Base-by-base conservation (phyloP, 768 basidiomycete species). In the Lepiota venenata region DNA sequence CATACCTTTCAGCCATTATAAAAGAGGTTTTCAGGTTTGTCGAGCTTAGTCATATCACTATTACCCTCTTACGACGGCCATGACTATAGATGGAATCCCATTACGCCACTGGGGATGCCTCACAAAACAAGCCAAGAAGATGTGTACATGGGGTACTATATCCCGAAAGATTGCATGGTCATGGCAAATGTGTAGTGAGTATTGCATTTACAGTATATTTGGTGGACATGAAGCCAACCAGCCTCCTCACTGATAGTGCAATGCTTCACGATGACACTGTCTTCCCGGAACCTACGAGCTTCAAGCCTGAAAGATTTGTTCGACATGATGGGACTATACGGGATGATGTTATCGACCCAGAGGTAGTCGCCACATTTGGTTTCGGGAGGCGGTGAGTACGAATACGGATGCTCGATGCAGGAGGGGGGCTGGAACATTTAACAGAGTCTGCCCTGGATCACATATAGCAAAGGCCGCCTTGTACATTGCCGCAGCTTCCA, bases 281-380 rank as follows among this genome's bases (percentile, higher is more conserved):
- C 32, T 76, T 71, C 55, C 70, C 71, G 2, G 70, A 77, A 35
- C 73, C 76, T 10, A 63, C 63, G 35, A 54, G 35, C 1, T 77
- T 77, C 59, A 69, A 69, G 15, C 75, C 75, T 4, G 75, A 76
- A 16, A 69, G 74, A 11, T 76, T 71, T 49, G 54, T 71, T 6
- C 47, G 59, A 22, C 14, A 44, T 10, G 57, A 71, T 50, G 36
- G 45, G 61, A 3, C 60, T 67, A 50, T 50, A 54, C 4, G 35
- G 27, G 18, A 44, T 7, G 58, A 57, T 12, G 58, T 68, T 22
- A 60, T 57, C 25, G 64, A 66, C 42, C 64, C 68, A 2, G 66
- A 56, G 0, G 5, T 58, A 0, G 56, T 62, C 16, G 60, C 58
- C 2, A 61, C 61, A 8, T 73, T 66, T 59, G 71, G 71, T 0